phyloP scores from a whole-genome alignment of 805 yeast species.

The Wickerhamiella domercqiae region DNA sequence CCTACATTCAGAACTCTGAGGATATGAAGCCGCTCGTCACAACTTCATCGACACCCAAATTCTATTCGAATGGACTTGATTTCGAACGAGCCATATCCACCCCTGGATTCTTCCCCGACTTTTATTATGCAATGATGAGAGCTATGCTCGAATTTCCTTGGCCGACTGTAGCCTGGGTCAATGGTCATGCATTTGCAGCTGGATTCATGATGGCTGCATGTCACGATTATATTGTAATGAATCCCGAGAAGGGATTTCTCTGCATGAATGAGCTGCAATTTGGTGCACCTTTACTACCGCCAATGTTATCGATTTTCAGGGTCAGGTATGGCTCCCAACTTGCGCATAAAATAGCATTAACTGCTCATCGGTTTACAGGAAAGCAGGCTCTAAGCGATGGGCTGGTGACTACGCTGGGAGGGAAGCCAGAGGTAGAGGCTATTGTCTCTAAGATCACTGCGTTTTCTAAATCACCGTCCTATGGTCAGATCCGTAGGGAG shows the following conservation, averaged over 20 bases:
- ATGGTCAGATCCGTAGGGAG: constrained; percentile 21
- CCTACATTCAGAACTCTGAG: constrained; percentile 18
- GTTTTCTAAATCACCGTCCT: constrained; percentile 21
- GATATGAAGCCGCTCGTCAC: constrained; percentile 24
- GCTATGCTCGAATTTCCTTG: constrained; percentile 25
- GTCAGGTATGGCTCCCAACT: constrained; percentile 20
- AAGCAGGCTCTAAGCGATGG: constrained; percentile 87
- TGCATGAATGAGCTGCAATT: constrained; percentile 28
- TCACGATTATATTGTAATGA: constrained; percentile 28
- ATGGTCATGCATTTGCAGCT: constrained; percentile 30
- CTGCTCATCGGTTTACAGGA: constrained; percentile 24
- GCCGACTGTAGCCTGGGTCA: constrained; percentile 27
- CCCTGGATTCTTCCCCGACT: constrained; percentile 22
- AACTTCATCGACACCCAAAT: constrained; percentile 24
- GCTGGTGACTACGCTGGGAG: constrained; percentile 24
- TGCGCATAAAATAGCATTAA: constrained; percentile 21
- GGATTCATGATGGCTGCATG: constrained; percentile 27
- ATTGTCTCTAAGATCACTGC: constrained; percentile 16
- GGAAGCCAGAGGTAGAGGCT: constrained; percentile 22
- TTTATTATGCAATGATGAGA: constrained; percentile 22
- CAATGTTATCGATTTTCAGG: constrained; percentile 24
- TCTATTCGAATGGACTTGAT: constrained; percentile 27
- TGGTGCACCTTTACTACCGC: constrained; percentile 25
- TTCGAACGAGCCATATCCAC: constrained; percentile 24
- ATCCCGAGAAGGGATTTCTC: constrained; percentile 24